A percentile compares a stretch with the other conserved stretches of the same genome.
Evolutionary conservation across 768 basidiomycete species (phyloP).

Genomic region (Phylloporus sp.): DNA sequence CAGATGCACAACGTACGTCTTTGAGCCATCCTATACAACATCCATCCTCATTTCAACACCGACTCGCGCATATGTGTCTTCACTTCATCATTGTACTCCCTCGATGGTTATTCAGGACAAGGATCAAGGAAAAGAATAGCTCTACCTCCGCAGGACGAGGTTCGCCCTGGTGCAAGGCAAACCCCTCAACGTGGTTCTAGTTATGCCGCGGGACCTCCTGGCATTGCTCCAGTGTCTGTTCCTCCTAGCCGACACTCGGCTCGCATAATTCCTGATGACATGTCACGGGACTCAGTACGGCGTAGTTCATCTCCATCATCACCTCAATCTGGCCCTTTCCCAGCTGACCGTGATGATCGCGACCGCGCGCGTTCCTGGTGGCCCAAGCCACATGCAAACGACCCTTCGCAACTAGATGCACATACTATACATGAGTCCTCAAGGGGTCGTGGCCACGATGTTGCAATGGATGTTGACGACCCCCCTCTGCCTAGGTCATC

Average conservation of each 20-base stretch:
- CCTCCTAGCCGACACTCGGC: conserved; percentile 8
- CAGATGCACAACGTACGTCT: conserved; percentile 38
- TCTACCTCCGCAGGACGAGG: conserved; percentile 34
- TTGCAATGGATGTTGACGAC: conserved; percentile 28
- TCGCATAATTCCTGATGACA: conserved; percentile 2
- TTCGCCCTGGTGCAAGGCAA: conserved; percentile 17
- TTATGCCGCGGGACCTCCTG: conserved; percentile 5
- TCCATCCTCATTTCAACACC: conserved; percentile 27
- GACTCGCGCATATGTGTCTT: conserved; percentile 20
- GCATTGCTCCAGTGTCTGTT: conserved; percentile 1
- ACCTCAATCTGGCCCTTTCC: conserved; percentile 1
- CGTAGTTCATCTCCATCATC: conserved; percentile 14
- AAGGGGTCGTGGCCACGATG: conserved; percentile 20
- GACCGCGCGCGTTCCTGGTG: conserved; percentile 15
- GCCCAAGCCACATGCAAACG: conserved; percentile 10
- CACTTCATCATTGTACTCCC: conserved; percentile 17
- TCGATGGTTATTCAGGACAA: conserved; percentile 23
- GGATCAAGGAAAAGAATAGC: conserved; percentile 35
- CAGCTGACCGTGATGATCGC: conserved; percentile 11
- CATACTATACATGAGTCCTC: conserved; percentile 17
- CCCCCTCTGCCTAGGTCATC: conserved; percentile 17
- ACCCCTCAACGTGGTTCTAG: conserved; percentile 10
- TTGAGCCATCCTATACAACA: conserved; percentile 27
- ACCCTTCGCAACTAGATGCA: conserved; percentile 13
- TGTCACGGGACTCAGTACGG: conserved; percentile 7